Evolutionary conservation across 257 asterid genomes (phyloP).

Genomic region (Rubia yunnanensis): DNA sequence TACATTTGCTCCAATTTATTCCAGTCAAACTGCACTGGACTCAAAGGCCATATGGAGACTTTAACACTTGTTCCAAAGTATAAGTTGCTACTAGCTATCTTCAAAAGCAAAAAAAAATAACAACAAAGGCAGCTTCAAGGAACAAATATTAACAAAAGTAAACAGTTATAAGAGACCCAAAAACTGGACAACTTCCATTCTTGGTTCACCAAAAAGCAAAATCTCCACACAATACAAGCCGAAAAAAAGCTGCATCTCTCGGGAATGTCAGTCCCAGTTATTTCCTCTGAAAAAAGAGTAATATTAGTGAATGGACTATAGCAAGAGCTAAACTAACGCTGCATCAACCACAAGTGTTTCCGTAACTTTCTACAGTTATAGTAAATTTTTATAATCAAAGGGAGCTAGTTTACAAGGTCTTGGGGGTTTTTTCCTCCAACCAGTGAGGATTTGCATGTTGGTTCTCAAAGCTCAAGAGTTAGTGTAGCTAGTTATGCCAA

Average conservation of each 20-base stretch:
- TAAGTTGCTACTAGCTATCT: neutral
- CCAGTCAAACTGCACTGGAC: neutral
- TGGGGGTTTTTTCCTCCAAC: neutral
- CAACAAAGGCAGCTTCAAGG: neutral
- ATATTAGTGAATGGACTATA: neutral
- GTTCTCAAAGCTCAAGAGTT: neutral
- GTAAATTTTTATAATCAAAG: neutral
- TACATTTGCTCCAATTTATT: neutral
- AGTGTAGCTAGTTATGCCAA: neutral
- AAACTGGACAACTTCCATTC: no score
- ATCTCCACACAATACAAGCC: neutral
- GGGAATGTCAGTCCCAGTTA: neutral
- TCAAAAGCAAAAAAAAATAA: neutral
- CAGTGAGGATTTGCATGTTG: neutral
- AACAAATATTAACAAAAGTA: neutral
- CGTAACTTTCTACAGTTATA: neutral
- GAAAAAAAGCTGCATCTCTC: neutral
- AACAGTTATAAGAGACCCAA: neutral
- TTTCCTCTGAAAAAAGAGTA: neutral
- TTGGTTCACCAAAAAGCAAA: no score
- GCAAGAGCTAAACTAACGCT: neutral
- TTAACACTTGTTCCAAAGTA: neutral
- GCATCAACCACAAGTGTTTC: neutral
- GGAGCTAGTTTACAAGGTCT: neutral
- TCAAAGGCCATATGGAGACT: neutral